Evolutionary conservation across 2,329 filamentous ascomycete genomes (phyloP), one percentile per base, ranked within the genome.

Genomic region (Bipolaris sorokiniana): DNA sequence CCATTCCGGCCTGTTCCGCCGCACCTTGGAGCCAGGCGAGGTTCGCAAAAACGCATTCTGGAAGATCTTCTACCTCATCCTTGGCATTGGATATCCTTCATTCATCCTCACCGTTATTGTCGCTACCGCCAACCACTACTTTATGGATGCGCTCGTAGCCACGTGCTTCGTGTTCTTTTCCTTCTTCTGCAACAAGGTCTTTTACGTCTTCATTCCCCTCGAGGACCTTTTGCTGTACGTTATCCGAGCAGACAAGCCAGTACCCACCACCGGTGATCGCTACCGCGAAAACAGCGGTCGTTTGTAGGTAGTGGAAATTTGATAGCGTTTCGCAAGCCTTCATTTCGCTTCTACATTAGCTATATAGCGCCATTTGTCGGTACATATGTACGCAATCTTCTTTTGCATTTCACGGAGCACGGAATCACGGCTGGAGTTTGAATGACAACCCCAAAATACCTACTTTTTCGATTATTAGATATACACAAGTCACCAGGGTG

Each of bases 41-140:
- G 65, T 66, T n/a, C 67, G 77, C 40, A 82, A 81, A 64, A 74
- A 72, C 7, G 52, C 62, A 1, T 69, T 78, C 44, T 76, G 79
- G 62, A 79, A 81, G 56, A 59, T 76, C 4, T 77, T 80, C 52
- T 83, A 81, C 58, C 61, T 80, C 2, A n/a, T 70, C 1, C 47
- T 83, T 15, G 83, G 84, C 28, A 56, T 86, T 16, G 73, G 77
- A 45, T 86, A 86, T 65, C 84, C 84, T 1, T 63, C 72, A 5
- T 80, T 83, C 66, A 84, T 86, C 49, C 67, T 87, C 47, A 77
- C 81, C 0, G 82, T 82, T 28, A 88, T 88, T 57, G 81, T 88
- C 26, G 82, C 85, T 15, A 88, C 85, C 0, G 86, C 85, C 33
- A 88, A 88, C 65, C 86, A 85, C 67, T 89, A 85, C 71, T 84